phyloP scores from a whole-genome alignment of 2,329 filamentous ascomycete genomes.

The Colletotrichum sp. region DNA sequence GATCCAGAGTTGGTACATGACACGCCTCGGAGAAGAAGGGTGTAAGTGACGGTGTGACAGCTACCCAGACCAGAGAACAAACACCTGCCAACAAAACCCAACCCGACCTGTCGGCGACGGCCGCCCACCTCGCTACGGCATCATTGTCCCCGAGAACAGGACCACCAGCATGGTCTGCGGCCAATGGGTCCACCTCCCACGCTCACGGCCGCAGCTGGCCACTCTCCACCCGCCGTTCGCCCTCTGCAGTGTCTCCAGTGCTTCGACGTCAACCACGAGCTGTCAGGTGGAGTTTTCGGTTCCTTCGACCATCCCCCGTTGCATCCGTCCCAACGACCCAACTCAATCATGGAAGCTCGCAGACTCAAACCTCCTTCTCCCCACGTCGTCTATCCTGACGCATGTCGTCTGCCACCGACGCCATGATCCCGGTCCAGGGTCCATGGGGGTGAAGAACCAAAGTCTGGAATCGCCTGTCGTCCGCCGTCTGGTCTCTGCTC shows the following conservation, averaged over 20 bases:
- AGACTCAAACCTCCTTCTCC: conserved; percentile 1
- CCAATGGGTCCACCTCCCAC: conserved; percentile 8
- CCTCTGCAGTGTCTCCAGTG: not conserved
- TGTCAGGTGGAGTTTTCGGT: conserved; percentile 1
- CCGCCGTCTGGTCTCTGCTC: not conserved
- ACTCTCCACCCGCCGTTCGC: not conserved
- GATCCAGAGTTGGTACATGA: not conserved
- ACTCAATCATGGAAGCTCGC: not conserved
- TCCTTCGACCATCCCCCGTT: not conserved
- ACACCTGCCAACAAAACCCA: not conserved
- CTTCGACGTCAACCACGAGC: not conserved
- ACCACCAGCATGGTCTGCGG: not conserved
- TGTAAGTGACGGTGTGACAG: not conserved
- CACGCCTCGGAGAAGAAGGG: not conserved
- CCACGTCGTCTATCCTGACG: not conserved
- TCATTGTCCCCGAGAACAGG: not conserved
- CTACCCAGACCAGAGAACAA: not conserved
- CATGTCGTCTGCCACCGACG: not conserved
- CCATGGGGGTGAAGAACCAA: not conserved
- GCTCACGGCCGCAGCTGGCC: not conserved
- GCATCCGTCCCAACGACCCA: not conserved
- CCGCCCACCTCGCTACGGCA: not conserved
- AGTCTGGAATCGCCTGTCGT: not conserved
- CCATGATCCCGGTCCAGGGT: not conserved
- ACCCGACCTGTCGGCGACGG: conserved; percentile 3